A percentile compares a stretch with the other conserved stretches of the same genome.
Evolutionary conservation across 306 rosid species (phyloP).

Genomic region (Amphicarpaea edgeworthii): DNA sequence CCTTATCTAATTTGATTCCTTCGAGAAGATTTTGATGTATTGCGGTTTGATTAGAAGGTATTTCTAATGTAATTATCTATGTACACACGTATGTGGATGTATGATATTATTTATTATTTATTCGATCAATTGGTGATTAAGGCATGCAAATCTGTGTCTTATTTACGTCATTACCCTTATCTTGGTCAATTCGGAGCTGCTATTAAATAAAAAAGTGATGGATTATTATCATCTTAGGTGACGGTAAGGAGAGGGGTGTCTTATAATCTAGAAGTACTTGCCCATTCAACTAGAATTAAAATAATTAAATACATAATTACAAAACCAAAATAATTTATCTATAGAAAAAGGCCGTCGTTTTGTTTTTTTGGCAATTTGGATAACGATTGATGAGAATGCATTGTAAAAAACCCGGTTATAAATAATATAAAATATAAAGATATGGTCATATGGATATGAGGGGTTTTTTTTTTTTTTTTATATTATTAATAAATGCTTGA

Average conservation of each 20-base stretch:
- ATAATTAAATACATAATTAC: not conserved
- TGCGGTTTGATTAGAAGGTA: constrained; percentile 22
- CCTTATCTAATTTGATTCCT: not conserved
- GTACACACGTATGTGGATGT: not conserved
- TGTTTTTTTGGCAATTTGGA: constrained; percentile 9
- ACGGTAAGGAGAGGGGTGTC: not conserved
- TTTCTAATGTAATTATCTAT: not conserved
- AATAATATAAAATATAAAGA: constrained; percentile 3
- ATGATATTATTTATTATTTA: constrained; percentile 4
- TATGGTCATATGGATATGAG: not conserved
- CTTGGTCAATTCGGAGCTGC: constrained; percentile 42
- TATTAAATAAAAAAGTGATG: constrained; percentile 27
- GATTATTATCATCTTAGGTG: constrained; percentile 12
- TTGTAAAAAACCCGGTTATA: not conserved
- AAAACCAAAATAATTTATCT: not conserved
- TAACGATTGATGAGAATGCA: constrained; percentile 7
- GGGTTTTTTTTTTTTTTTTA: too few species aligned
- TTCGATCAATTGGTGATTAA: constrained; percentile 9
- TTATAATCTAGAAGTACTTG: constrained; percentile 46
- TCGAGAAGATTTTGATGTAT: constrained; percentile 5
- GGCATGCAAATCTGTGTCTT: constrained; percentile 26
- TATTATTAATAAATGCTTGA: constrained; percentile 1
- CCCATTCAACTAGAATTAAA: constrained; percentile 19
- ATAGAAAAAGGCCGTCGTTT: not conserved
- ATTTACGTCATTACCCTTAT: constrained; percentile 1